Base-by-base conservation (phyloP, 1,139 yeast genomes). In the Blastobotrys apis region DNA sequence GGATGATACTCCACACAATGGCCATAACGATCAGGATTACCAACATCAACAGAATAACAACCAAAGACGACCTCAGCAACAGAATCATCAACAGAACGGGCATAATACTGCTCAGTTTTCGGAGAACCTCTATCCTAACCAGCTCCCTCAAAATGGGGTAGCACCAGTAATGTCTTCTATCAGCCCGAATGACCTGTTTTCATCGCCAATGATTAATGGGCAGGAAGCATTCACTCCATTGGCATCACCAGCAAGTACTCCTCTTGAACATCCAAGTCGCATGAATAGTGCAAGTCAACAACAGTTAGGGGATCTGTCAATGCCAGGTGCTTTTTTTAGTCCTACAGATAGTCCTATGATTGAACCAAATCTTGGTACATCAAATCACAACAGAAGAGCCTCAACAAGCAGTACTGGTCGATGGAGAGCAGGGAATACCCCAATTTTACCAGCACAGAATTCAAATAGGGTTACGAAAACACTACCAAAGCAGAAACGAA, bases 161-260 rank as follows among this genome's bases (percentile, higher is more conserved):
- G 16, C 29, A n/a, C 9, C 15, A 20, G 16, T 13, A 12, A 22
- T 5, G 3, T 5, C 16, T 21, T 16, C 27, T 13, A 53, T 55
- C 30, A 55, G 48, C 37, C 57, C 58, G 15, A 53, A 44, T 37
- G 60, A 57, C 27, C 43, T 57, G 13, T 56, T 57, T 42, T 37
- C 50, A 27, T 53, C 60, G 2, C 60, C 60, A 2, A 45, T 57
- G 38, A n/a, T 25, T 52, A 33, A 32, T 38, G 27, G 33, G 40
- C 33, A n/a, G 1, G 21, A 35, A 23, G 26, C 17, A 32, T 82
- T 79, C 62, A 84, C 94, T 0, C 94, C 94, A 0, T 68, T 84
- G 43, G 77, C 83, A 10, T 81, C 88, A 2, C 94, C 94, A 0
- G 83, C 84, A 3, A 80, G 76, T 20, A 78, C 85, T 1, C 88